Evolutionary conservation across 306 rosid species (phyloP).

Genomic region (Hippophae tibetana): DNA sequence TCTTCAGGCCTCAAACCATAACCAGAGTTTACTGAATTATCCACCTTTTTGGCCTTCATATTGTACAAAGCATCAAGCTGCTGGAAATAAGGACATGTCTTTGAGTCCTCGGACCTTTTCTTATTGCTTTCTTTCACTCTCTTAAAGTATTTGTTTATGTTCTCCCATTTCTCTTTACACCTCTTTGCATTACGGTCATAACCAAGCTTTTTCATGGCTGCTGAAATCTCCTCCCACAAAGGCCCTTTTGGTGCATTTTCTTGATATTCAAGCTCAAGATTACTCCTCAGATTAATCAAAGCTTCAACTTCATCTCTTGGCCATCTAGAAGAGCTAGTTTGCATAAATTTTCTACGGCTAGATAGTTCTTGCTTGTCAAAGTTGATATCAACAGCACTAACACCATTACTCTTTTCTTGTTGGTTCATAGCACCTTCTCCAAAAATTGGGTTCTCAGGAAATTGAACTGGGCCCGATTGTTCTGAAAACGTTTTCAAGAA

Average conservation of each 20-base stretch:
- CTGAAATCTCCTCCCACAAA: conserved; percentile 22
- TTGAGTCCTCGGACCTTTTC: conserved; percentile 6
- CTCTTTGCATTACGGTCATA: conserved; percentile 17
- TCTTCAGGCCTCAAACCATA: conserved; percentile 64
- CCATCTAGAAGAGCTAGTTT: conserved; percentile 36
- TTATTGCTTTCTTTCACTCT: conserved; percentile 4
- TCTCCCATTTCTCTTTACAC: conserved; percentile 29
- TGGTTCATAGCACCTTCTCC: conserved; percentile 15
- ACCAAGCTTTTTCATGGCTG: conserved; percentile 19
- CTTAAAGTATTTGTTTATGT: conserved; percentile 21
- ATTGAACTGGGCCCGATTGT: conserved; percentile 24
- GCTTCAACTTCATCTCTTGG: conserved; percentile 25
- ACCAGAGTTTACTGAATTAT: conserved; percentile 26
- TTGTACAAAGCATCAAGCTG: conserved; percentile 16
- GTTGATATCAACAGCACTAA: conserved; percentile 2
- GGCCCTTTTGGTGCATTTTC: conserved; percentile 17
- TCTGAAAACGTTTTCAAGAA: conserved; percentile 46
- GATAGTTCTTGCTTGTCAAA: conserved; percentile 25
- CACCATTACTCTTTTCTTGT: conserved; percentile 26
- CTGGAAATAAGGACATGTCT: conserved; percentile 17
- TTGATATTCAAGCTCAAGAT: conserved; percentile 10
- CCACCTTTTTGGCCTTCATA: conserved; percentile 7
- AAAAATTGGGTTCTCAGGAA: conserved; percentile 15
- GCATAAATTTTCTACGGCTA: conserved; percentile 29
- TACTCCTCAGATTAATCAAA: conserved; percentile 14